Conservation (phyloP, 2,329 filamentous ascomycete species). For the Monilinia laxa region DNA sequence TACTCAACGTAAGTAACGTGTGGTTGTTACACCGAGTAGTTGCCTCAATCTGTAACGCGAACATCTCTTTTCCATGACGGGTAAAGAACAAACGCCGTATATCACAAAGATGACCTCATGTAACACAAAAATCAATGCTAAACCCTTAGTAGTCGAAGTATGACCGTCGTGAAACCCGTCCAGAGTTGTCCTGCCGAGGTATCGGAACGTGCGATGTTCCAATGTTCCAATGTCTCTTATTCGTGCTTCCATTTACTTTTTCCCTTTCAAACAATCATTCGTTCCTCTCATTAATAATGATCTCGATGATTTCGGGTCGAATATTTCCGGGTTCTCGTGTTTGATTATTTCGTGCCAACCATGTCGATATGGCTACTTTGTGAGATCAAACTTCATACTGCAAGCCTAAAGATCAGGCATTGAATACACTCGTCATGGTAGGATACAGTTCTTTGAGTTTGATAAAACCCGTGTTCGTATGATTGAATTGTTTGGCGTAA, state of each 20-base stretch:
- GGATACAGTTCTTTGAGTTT: neutral
- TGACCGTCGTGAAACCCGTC: slow-evolving; percentile 1
- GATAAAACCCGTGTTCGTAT: neutral
- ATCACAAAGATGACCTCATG: neutral
- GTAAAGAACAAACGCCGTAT: neutral
- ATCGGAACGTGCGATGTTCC: slow-evolving; percentile 3
- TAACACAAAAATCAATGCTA: neutral
- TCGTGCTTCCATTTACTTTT: neutral
- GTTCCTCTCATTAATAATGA: neutral
- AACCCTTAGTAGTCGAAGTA: neutral
- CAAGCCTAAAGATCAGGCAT: neutral
- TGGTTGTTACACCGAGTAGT: neutral
- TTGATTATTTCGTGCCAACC: neutral
- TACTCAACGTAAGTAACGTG: neutral
- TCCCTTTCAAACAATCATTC: neutral
- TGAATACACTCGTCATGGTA: neutral
- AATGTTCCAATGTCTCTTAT: slow-evolving; percentile 7
- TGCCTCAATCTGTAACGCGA: neutral
- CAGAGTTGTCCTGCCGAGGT: neutral
- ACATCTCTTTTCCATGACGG: neutral
- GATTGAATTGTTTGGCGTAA: neutral
- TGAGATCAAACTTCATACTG: neutral
- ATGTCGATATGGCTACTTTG: neutral
- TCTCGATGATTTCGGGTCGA: slow-evolving; percentile 3
- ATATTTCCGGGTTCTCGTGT: neutral